Conservation (phyloP, 2,329 filamentous ascomycete genomes). For the Colletotrichum plurivorum region DNA sequence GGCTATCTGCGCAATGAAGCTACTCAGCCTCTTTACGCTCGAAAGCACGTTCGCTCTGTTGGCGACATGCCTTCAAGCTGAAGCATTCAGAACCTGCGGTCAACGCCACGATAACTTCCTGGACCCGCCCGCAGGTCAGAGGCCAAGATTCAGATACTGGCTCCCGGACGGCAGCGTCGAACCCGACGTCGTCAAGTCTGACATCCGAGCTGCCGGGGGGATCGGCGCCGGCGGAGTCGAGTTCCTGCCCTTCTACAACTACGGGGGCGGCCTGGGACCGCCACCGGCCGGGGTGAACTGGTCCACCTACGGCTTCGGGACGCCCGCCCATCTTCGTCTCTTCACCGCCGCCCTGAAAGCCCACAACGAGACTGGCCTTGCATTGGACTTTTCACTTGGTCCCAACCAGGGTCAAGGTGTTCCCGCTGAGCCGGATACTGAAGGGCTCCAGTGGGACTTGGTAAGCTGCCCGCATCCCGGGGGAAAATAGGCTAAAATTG, state of each 20-base stretch:
- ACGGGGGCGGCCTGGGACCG: conserved; percentile 39
- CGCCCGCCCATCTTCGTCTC: conserved; percentile 44
- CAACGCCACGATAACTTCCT: conserved; percentile 60
- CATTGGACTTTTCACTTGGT: conserved; percentile 62
- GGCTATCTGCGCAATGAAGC: not conserved
- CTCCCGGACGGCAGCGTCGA: conserved; percentile 46
- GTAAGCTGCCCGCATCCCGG: not conserved
- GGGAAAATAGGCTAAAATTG: not conserved
- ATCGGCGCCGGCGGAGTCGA: conserved; percentile 46
- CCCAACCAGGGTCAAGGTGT: conserved; percentile 64
- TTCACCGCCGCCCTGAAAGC: conserved; percentile 8
- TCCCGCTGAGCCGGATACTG: conserved; percentile 51
- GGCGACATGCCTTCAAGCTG: not conserved
- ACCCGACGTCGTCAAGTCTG: conserved; percentile 33
- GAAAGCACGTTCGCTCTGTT: not conserved
- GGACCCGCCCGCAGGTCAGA: conserved; percentile 47
- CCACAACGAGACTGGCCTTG: conserved; percentile 48
- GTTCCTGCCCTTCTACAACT: conserved; percentile 46
- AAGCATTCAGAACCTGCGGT: not conserved
- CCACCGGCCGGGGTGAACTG: conserved; percentile 45
- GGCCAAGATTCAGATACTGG: conserved; percentile 46
- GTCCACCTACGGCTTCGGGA: conserved; percentile 58
- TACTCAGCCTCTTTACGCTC: not conserved
- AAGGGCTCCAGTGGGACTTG: conserved; percentile 53
- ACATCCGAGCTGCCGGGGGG: conserved; percentile 40